phyloP scores from a whole-genome alignment of 108 stramenopile genomes.

The Epithemia pelagica region DNA sequence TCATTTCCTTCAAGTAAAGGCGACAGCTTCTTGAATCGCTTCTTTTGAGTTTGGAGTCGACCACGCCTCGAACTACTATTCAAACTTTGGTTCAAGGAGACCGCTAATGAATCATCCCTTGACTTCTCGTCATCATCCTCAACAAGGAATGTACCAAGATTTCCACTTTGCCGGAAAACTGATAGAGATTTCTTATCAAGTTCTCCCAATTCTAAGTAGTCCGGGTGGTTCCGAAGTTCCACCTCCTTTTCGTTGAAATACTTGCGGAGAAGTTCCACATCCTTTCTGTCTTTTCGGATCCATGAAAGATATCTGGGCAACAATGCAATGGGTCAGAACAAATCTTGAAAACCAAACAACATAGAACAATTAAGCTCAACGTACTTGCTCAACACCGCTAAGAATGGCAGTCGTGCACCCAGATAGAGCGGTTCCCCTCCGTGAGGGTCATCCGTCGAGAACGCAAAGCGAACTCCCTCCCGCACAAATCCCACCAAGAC shows the following conservation, averaged over 20 bases:
- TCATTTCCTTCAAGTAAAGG: constrained; percentile 1
- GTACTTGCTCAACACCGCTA: constrained; percentile 54
- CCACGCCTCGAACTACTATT: not conserved
- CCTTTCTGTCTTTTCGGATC: constrained; percentile 51
- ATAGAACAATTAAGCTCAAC: not conserved
- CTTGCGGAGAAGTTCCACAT: constrained; percentile 31
- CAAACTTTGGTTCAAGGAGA: not conserved
- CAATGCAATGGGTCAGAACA: too few species aligned
- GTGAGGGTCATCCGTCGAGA: constrained; percentile 42
- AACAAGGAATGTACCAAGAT: not conserved
- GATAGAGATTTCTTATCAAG: constrained; percentile 53
- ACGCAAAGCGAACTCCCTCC: constrained; percentile 77
- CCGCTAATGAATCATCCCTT: not conserved
- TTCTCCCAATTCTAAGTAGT: constrained; percentile 68
- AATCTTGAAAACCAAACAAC: not conserved
- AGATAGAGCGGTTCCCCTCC: constrained; percentile 54
- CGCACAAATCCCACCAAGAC: constrained; percentile 65
- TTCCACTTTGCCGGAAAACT: not conserved
- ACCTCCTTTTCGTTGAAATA: constrained; percentile 51
- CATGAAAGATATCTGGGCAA: constrained; percentile 29
- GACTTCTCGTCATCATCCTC: not conserved
- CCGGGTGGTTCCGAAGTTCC: constrained; percentile 46
- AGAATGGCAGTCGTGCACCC: constrained; percentile 74
- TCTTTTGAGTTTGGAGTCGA: not conserved
- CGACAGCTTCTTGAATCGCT: constrained; percentile 1